Evolutionary conservation across 805 yeast genomes (phyloP), one percentile per base, ranked within the genome.

Genomic region (Hanseniaspora guilliermondii): DNA sequence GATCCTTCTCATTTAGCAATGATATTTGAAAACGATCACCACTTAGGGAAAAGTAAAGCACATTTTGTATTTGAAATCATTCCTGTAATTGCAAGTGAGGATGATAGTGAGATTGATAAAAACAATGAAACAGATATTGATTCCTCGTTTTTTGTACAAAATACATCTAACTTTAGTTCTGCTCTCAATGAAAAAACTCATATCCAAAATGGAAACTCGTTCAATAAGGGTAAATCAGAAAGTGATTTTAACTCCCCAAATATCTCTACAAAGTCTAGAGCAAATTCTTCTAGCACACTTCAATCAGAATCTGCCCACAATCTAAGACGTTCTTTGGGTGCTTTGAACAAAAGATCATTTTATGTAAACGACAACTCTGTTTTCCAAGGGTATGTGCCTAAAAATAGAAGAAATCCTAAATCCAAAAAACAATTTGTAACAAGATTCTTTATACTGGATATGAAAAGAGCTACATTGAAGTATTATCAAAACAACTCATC

Each of bases 381-480:
- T 57, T 67, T 88, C 49, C 91, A 86, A 64, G 95, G 97, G 0
- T 76, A 79, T 41, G 68, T 93, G 47, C 70, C 83, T 58, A 93
- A 93, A 68, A 81, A 80, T 63, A 82, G 91, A 59, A 79, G 95
- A 59, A 41, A 49, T 42, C 53, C 53, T 9, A 86, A 87, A 68
- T 82, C 82, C 66, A 73, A 82, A 24, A 96, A 89, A 67, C 95
- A 95, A 3, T 93, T 83, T 62, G 83, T 85, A 40, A 84, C 85
- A 63, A 73, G 98, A 50, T 88, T 82, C 65, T 93, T 93, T 65
- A 76, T 85, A 1, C 76, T 93, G 56, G 94, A 89, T 65, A 78
- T 82, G 70, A 81, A 81, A 65, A 81, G 84, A 60, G 93, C 95
- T 24, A 80, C 91, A 1, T 73, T 93, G 46, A 85, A 87, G 42